Evolutionary conservation across 73 alveolate genomes (phyloP), one percentile per base, ranked within the genome.

Genomic region (Stentor coeruleus): DNA sequence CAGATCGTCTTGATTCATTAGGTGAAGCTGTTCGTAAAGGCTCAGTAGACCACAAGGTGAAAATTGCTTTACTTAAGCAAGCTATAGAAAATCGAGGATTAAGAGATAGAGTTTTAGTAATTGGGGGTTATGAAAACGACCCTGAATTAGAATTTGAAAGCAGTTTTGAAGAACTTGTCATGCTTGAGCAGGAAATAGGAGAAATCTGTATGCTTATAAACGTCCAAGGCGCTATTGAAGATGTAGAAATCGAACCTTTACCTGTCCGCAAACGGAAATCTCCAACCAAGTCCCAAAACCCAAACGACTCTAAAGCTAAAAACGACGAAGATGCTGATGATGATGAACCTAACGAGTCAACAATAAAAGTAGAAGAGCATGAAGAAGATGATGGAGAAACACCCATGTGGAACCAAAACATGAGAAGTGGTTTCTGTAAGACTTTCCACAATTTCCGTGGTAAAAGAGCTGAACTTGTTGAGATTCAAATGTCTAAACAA

Each of bases 131-230:
- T 75, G 72, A 75, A 2, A 36, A 38, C 57, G 74, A 38, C 79
- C 40, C n/a, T 14, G 84, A 87, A 55, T 87, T 81, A 28, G 74
- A 76, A 39, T 89, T 82, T 66, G 37, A 66, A 20, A 66, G 40
- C 37, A 33, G 20, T 33, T 66, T 66, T 20, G 79, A 66, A 66
- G 79, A 66, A 66, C 37, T 66, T 14, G 79, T 2, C n/a, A 26
- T 20, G 33, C 11, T 66, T 2, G 79, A 66, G 37, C 26, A 31
- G 2, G 40, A 20, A 31, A 66, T 66, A 14, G 79, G 79, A 66
- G 37, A 31, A 20, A 20, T 66, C 11, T 66, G 15, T 66, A 31
- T 31, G 0, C 33, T 66, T 20, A 33, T 66, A 28, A 66, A 66
- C 33, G n/a, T 66, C 37, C 40, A 26, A 14, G 39, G 33, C 40